A percentile compares a stretch with the other conserved stretches of the same genome.
Conservation (phyloP, 1,139 yeast species). For the Scheffersomyces parashehatae region DNA sequence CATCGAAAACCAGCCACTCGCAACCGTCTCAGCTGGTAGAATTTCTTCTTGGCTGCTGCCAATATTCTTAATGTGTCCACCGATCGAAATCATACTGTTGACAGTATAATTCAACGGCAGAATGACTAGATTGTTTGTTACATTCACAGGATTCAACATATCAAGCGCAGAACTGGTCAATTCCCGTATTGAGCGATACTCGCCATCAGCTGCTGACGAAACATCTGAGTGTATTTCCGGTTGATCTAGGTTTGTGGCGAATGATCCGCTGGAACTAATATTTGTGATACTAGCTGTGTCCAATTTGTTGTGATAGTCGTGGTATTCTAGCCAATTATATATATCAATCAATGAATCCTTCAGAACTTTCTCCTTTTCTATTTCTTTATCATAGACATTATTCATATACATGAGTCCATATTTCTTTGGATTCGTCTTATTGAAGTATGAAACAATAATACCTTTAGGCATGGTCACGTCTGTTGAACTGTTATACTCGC, state of each 20-base stretch:
- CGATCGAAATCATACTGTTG: slow-evolving; percentile 28
- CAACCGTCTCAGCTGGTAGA: slow-evolving; percentile 2
- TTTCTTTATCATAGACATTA: slow-evolving; percentile 8
- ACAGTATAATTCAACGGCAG: slow-evolving; percentile 42
- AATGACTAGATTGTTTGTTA: slow-evolving; percentile 39
- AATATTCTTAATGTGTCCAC: slow-evolving; percentile 5
- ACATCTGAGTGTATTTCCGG: slow-evolving; percentile 6
- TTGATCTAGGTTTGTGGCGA: slow-evolving; percentile 11
- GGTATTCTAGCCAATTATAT: slow-evolving; percentile 36
- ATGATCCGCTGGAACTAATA: slow-evolving; percentile 18
- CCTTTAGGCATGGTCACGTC: slow-evolving; percentile 19
- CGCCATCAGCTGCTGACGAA: slow-evolving; percentile 1
- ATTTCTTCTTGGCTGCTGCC: slow-evolving; percentile 5
- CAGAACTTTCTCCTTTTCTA: slow-evolving; percentile 8
- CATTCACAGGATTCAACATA: slow-evolving; percentile 33
- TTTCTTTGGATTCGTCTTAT: slow-evolving; percentile 27
- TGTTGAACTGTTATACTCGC: slow-evolving; percentile 7
- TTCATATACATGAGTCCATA: slow-evolving; percentile 33
- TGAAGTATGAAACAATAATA: slow-evolving; percentile 27
- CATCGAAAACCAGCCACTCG: slow-evolving; percentile 25
- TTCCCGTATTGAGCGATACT: not conserved
- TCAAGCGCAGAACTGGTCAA: slow-evolving; percentile 23
- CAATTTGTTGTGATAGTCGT: slow-evolving; percentile 32
- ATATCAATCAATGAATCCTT: slow-evolving; percentile 22
- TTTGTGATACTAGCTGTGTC: slow-evolving; percentile 18